phyloP scores from a whole-genome alignment of 208 protist genomes.

The Trypanosoma conorhini region DNA sequence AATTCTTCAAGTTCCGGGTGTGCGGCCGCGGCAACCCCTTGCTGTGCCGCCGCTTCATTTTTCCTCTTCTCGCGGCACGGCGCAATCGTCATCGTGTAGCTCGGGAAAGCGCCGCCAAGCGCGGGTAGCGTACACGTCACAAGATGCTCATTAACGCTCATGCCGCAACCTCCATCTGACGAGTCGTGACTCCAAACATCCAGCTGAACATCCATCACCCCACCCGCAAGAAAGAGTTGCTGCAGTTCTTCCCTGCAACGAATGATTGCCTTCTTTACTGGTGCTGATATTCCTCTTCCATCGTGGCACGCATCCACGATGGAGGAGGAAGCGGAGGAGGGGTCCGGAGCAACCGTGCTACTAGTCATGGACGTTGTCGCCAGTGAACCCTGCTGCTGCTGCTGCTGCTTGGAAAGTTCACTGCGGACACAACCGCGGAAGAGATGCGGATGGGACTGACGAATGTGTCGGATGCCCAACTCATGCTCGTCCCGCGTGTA shows the following conservation, averaged over 20 bases:
- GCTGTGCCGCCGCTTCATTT: background rate
- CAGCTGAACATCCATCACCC: conserved; percentile 7
- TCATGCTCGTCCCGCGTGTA: conserved; percentile 75
- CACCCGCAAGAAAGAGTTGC: conserved; percentile 7
- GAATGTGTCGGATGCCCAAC: conserved; percentile 66
- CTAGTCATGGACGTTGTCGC: conserved; percentile 1
- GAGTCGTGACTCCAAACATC: background rate
- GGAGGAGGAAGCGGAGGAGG: background rate
- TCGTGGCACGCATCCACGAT: background rate
- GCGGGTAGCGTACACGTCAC: conserved; percentile 10
- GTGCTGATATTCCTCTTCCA: background rate
- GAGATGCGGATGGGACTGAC: conserved; percentile 65
- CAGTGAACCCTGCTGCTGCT: background rate
- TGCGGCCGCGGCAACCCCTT: too few species aligned
- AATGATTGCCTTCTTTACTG: conserved; percentile 7
- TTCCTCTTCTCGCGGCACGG: background rate
- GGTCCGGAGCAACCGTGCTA: background rate
- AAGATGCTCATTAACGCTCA: background rate
- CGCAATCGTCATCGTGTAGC: conserved; percentile 1
- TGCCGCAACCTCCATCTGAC: background rate
- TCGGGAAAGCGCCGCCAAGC: background rate
- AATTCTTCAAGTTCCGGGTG: background rate
- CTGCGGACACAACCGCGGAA: conserved; percentile 44
- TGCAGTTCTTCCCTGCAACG: conserved; percentile 22
- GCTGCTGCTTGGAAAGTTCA: background rate